These are phyloP conservation scores for Saprolegnia parasitica DNA, from an alignment of 352 stramenopile genomes.

Conservation along the genomic window DNA sequence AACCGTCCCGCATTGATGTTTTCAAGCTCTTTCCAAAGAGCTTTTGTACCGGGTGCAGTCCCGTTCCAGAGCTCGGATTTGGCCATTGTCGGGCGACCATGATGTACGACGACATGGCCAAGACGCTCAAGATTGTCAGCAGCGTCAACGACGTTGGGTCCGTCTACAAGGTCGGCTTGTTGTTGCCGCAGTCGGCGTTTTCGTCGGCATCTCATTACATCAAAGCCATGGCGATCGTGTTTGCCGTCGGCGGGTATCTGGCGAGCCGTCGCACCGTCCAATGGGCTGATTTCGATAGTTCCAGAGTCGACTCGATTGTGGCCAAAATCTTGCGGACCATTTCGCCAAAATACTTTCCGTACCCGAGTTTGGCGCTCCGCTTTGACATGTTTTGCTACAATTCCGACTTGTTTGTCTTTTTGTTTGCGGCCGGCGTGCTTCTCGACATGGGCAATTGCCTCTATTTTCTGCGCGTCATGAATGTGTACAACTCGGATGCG, in stretches of 20 bases:
- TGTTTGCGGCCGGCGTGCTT: slow-evolving; percentile 8
- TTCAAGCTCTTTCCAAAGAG: too few species aligned
- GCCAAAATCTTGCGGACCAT: background rate
- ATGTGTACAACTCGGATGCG: background rate
- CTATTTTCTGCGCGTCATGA: background rate
- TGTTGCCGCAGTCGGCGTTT: background rate
- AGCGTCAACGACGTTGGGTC: background rate
- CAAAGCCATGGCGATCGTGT: background rate
- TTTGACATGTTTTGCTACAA: slow-evolving; percentile 29
- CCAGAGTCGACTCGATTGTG: background rate
- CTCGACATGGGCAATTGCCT: slow-evolving; percentile 6
- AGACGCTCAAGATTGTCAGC: too few species aligned
- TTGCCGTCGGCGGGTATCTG: background rate
- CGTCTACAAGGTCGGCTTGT: background rate
- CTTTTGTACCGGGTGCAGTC: background rate
- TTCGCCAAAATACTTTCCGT: background rate
- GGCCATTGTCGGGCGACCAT: background rate
- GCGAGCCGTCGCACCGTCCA: background rate
- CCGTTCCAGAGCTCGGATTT: too few species aligned
- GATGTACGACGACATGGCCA: too few species aligned
- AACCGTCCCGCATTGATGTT: too few species aligned
- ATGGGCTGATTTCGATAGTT: background rate
- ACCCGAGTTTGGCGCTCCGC: slow-evolving; percentile 13
- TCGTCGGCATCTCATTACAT: background rate
- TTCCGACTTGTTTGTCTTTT: slow-evolving; percentile 23